Conservation (phyloP, 2,329 filamentous ascomycete species). For the Penicillium sp. region DNA sequence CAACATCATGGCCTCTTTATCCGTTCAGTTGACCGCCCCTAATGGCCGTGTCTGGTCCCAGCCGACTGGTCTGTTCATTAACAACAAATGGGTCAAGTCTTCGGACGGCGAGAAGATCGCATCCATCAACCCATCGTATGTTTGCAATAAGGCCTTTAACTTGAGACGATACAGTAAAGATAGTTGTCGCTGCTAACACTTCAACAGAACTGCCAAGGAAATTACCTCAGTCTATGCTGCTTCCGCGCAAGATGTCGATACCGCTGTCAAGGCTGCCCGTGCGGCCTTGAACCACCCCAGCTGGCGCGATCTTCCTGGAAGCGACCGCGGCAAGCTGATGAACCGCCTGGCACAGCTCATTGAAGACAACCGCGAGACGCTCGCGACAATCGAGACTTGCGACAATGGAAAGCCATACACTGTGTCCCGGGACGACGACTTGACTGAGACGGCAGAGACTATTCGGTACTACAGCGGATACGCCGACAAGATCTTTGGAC, state of each 20-base stretch:
- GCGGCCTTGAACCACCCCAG: slow-evolving; percentile 36
- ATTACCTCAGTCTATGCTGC: slow-evolving; percentile 42
- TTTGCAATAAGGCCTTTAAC: background rate
- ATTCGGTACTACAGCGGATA: slow-evolving; percentile 70
- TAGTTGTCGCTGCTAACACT: background rate
- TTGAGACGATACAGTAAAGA: background rate
- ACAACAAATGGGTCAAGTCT: slow-evolving; percentile 51
- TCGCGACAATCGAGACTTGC: slow-evolving; percentile 71
- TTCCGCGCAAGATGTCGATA: slow-evolving; percentile 42
- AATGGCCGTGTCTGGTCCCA: slow-evolving; percentile 48
- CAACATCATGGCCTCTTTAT: slow-evolving; percentile 36
- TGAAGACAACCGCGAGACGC: slow-evolving; percentile 63
- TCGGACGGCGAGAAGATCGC: slow-evolving; percentile 45
- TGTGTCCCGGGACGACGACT: slow-evolving; percentile 32
- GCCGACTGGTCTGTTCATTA: slow-evolving; percentile 52
- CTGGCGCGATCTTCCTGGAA: slow-evolving; percentile 42
- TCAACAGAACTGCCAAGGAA: slow-evolving; percentile 36
- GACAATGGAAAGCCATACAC: slow-evolving; percentile 70
- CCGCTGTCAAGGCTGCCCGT: slow-evolving; percentile 43
- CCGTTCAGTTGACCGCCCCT: slow-evolving; percentile 45
- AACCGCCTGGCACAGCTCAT: slow-evolving; percentile 69
- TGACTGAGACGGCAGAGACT: slow-evolving; percentile 34
- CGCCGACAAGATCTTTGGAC: slow-evolving; percentile 86
- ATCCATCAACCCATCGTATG: slow-evolving; percentile 43
- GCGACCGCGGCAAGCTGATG: slow-evolving; percentile 70